Base-by-base conservation (phyloP, 495 filamentous ascomycete species). In the Penicillium cosmopolitanum region DNA sequence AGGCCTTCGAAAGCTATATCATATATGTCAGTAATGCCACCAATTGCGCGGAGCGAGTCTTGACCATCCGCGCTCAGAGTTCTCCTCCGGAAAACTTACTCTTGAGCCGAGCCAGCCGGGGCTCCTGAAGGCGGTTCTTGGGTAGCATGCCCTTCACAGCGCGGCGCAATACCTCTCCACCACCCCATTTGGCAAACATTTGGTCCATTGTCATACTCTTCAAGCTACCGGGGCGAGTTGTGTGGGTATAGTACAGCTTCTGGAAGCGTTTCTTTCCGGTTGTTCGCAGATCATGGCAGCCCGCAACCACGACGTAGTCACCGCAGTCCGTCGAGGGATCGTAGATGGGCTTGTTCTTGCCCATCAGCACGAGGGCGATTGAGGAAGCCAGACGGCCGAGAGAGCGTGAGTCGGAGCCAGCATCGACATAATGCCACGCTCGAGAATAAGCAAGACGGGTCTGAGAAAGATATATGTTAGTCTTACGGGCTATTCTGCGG, bases 321-420 rank as follows among this genome's bases (percentile, higher is more conserved):
- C 95, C 95, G 83, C 96, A 98, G 82, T 98, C 95, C 55, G 95
- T 96, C 58, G 88, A 85, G 18, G 92, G 96, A 74, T 98, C 91
- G 77, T 87, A 98, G 78, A 96, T 98, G 13, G 95, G 95, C 77
- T 99, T 99, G 83, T 98, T 88, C 82, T 99, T 99, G 76, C 95
- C 95, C 95, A 98, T 98, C 23, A 99, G 87, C 58, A 89, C 81
- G 60, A 89, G 82, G 64, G 95, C 94, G 74, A 99, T 98, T 56
- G 87, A 88, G 48, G 90, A 91, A 53, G 95, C 95, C 33, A 99
- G 82, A 15, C 95, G 93, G 55, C 95, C 95, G 28, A 98, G 88
- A 38, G 76, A 74, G 47, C 74, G 73, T 38, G 69, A 55, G 58
- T 78, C 71, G 16, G 76, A 62, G 79, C 90, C 77, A 80, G 97